Conservation (phyloP, 192 early-diverging fungal species). For the Diversispora epigaea region DNA sequence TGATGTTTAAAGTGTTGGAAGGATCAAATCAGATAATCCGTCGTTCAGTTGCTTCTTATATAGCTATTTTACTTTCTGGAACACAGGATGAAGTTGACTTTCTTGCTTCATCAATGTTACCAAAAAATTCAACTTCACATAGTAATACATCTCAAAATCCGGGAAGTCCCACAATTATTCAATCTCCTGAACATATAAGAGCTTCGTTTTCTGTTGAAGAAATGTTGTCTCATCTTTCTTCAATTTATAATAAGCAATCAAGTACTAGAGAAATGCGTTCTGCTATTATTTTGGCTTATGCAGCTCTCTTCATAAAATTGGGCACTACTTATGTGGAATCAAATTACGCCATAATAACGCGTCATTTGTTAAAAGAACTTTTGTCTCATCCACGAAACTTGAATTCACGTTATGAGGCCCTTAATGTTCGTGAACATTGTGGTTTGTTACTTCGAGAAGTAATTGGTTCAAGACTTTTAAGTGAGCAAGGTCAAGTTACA, state of each 20-base stretch:
- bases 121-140: constrained; percentile 8
- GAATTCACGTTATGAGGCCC: constrained; percentile 51
- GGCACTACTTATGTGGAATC: constrained; percentile 69
- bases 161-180: neutral
- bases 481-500: constrained; percentile 72
- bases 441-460: constrained; percentile 70
- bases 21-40: constrained; percentile 43
- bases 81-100: constrained; percentile 14
- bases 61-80: constrained; percentile 39
- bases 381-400: constrained; percentile 53
- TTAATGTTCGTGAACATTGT: constrained; percentile 61
- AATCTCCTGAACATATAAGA: neutral
- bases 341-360: constrained; percentile 70
- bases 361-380: constrained; percentile 66
- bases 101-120: constrained; percentile 1
- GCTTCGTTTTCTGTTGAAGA: constrained; percentile 58
- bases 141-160: constrained; percentile 18
- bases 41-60: constrained; percentile 39
- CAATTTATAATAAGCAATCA: constrained; percentile 57
- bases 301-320: constrained; percentile 65
- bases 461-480: constrained; percentile 71
- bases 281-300: constrained; percentile 80
- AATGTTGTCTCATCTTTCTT: constrained; percentile 66
- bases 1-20: constrained; percentile 44
- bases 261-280: constrained; percentile 69